Evolutionary conservation across 2,329 filamentous ascomycete genomes (phyloP), one percentile per base, ranked within the genome.

Genomic region (Penicillium sp.): DNA sequence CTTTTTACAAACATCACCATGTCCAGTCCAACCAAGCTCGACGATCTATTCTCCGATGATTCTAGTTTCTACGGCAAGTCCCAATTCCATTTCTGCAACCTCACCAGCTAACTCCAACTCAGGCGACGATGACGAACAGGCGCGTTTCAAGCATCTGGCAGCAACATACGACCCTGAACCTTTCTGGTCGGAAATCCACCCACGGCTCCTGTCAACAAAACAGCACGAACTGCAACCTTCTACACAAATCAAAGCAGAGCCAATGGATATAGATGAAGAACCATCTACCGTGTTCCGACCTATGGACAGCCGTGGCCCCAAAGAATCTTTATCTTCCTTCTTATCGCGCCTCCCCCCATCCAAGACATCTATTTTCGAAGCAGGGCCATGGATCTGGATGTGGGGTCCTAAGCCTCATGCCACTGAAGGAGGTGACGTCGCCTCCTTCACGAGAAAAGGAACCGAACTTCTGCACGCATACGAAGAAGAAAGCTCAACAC

Each of bases 341-440:
- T 67, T 93, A 2, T 49, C 69, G 7, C 81, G 87, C 7, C 72
- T 90, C 0, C 84, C 85, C 0, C 86, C 88, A 0, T 76, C 77
- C 3, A 84, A 77, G 1, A 86, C 82, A 1, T 66, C 72, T 2
- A 63, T 69, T 3, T 67, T 65, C 1, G 59, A 59, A 0, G 56
- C 69, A 0, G 73, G 77, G 2, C 77, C 77, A 0, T 93, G 87
- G 85, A 87, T 95, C 39, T 89, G 78, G 71, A 78, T 86, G 34
- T 77, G 76, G 42, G 88, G 88, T 63, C 85, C 84, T 0, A 55
- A 59, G 18, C 42, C 3, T 65, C 67, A 4, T 67, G 67, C 13
- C 53, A 60, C 35, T 1, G 35, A 36, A 72, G 65, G 50, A 47
- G 72, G 72, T 5, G 73, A 79, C 31, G 59, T 79, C 1, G 51